Base-by-base conservation (phyloP, 164 flowering plant genomes). In the Hamamelis virginiana region DNA sequence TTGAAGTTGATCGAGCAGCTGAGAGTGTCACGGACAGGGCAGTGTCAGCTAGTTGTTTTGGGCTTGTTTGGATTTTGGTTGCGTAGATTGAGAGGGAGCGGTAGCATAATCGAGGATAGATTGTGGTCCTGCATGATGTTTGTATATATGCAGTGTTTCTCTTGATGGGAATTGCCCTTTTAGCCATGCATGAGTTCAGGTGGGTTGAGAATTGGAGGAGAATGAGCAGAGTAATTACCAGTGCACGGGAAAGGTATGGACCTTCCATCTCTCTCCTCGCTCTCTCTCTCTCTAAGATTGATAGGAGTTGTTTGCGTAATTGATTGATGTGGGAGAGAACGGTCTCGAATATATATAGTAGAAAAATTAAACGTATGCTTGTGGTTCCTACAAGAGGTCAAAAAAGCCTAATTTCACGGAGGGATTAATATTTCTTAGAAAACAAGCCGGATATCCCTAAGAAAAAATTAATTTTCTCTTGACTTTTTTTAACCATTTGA, bases 21-120 rank as follows among this genome's bases (percentile, higher is more conserved):
- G 22, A 8, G 0, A 77, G 58, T 69, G 76, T 75, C 23, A 81
- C 76, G 18, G 70, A 12, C 33, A 83, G 61, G 56, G 86, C 74
- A 0, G 83, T 77, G 44, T 16, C 16, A 38, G 79, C 80, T 51
- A 83, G 13, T 8, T 59, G 73, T 43, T 63, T 67, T 13, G 74
- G 80, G 65, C 74, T 63, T 16, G 71, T 56, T 21, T 73, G 52
- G 71, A 81, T 77, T 62, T 69, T 62, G 50, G 25, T 55, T 1
- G 82, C 80, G 23, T 75, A 75, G 64, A 22, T n/a, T 9, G 73
- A 71, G 57, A 81, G 80, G 21, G 77, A 69, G n/a, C 9, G 22
- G 72, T 53, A 72, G 64, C 83, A 80, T 10, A 80, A 23, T 5
- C 25, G 44, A 8, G 77, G 80, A 19, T 81, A 81, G 16, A 27